Evolutionary conservation across 1,284 basidiomycete species (phyloP).

Genomic region (Cryptococcus sp.): DNA sequence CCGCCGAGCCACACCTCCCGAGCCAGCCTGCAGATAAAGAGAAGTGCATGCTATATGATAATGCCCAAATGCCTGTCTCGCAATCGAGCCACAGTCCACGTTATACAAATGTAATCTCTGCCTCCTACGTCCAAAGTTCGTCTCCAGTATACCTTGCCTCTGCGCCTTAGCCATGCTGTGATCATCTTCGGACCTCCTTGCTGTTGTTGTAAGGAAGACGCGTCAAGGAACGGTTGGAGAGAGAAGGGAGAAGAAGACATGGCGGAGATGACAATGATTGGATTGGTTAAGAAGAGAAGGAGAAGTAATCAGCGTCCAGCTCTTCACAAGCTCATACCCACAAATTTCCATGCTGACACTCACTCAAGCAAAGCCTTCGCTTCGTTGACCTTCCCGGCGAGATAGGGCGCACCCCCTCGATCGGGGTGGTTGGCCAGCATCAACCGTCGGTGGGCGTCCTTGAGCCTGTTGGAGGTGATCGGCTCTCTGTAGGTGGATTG

Average conservation of each 20-base stretch:
- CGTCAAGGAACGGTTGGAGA: not conserved
- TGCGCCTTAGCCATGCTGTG: not conserved
- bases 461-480: slow-evolving; percentile 65
- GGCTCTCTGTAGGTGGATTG: slow-evolving; percentile 61
- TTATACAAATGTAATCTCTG: slow-evolving; percentile 5
- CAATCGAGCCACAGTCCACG: not conserved
- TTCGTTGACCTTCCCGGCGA: slow-evolving; percentile 98
- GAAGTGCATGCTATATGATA: slow-evolving; percentile 13
- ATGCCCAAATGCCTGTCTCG: not conserved
- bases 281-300: not conserved
- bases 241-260: not conserved
- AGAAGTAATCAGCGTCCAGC: not conserved
- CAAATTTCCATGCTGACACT: slow-evolving; percentile 15
- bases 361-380: slow-evolving; percentile 76
- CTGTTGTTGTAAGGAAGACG: slow-evolving; percentile 10
- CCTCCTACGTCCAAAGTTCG: not conserved
- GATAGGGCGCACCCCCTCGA: slow-evolving; percentile 88
- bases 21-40: slow-evolving; percentile 1
- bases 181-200: slow-evolving; percentile 26
- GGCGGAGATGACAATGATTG: not conserved
- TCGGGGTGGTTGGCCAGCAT: slow-evolving; percentile 97
- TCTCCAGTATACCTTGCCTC: not conserved
- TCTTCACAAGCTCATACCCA: no score
- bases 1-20: not conserved
- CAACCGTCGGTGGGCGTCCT: slow-evolving; percentile 85